phyloP scores from a whole-genome alignment of 148 eudicot genomes.

The Persicaria maculosa region DNA sequence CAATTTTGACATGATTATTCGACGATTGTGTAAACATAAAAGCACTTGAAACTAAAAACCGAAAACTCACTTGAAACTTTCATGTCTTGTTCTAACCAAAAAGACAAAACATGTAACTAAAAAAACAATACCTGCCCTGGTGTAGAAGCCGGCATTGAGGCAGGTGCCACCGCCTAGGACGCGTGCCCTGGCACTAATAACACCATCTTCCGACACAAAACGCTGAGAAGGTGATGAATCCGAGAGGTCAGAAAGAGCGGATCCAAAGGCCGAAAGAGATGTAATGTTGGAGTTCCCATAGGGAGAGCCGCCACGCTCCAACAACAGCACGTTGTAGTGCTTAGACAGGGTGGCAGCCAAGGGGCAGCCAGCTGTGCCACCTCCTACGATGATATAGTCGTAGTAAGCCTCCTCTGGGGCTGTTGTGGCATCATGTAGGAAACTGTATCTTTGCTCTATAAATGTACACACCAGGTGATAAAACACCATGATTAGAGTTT shows the following conservation, averaged over 20 bases:
- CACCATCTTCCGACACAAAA: constrained; percentile 89
- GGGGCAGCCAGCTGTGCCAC: constrained; percentile 83
- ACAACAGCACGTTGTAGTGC: constrained; percentile 63
- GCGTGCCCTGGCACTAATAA: constrained; percentile 67
- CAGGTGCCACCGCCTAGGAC: constrained; percentile 86
- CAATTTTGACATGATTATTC: too few relatives aligned
- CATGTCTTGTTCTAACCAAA: too few relatives aligned
- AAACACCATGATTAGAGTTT: too few relatives aligned
- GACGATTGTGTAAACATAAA: too few relatives aligned
- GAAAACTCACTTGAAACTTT: too few relatives aligned
- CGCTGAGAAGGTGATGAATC: constrained; percentile 72
- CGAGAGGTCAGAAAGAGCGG: constrained; percentile 55
- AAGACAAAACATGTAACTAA: background rate
- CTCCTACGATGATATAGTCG: constrained; percentile 91
- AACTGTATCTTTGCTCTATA: constrained; percentile 58
- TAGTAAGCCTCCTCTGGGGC: constrained; percentile 57
- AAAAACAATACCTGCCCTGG: constrained; percentile 41
- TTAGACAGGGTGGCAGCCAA: constrained; percentile 82
- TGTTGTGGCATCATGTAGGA: constrained; percentile 55
- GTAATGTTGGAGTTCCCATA: constrained; percentile 90
- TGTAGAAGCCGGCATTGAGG: constrained; percentile 84
- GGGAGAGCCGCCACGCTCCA: constrained; percentile 90
- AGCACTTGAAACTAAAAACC: too few relatives aligned
- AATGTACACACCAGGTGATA: background rate
- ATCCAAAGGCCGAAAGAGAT: constrained; percentile 43